These are phyloP conservation scores for Trichoderma sp. DNA, from an alignment of 2,329 filamentous ascomycete genomes.

Conservation along the genomic window DNA sequence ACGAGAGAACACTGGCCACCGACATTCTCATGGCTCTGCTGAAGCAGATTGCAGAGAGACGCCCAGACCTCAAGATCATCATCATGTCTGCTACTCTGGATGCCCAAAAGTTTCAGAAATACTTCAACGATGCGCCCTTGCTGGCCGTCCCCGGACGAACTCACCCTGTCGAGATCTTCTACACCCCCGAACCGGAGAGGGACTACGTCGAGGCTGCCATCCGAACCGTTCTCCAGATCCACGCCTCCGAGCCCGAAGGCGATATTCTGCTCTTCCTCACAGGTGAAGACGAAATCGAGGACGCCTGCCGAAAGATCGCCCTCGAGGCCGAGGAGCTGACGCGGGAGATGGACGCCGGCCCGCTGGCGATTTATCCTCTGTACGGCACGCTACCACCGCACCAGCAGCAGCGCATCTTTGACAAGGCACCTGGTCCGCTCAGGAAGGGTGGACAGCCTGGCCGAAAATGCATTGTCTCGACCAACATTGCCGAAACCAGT, in stretches of 20 bases:
- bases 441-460: constrained; percentile 79
- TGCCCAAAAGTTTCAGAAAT: constrained; percentile 95
- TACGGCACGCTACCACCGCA: constrained; percentile 91
- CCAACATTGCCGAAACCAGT: constrained; percentile 97
- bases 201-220: constrained; percentile 97
- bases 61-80: constrained; percentile 93
- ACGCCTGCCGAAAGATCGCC: constrained; percentile 87
- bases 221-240: constrained; percentile 93
- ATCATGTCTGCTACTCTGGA: constrained; percentile 99
- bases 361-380: constrained; percentile 85
- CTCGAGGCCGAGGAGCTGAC: constrained; percentile 91
- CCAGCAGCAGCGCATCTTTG: constrained; percentile 95
- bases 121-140: constrained; percentile 92
- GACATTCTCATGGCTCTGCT: constrained; percentile 97
- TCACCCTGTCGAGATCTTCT: constrained; percentile 96
- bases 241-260: constrained; percentile 87
- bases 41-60: constrained; percentile 81
- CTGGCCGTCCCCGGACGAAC: constrained; percentile 94
- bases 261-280: constrained; percentile 95
- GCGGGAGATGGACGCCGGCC: constrained; percentile 87
- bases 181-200: constrained; percentile 92
- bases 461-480: constrained; percentile 92
- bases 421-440: constrained; percentile 74
- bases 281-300: constrained; percentile 98
- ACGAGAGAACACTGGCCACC: constrained; percentile 95